Evolutionary conservation across 2,329 filamentous ascomycete species (phyloP).

Genomic region (Ophiostoma montium): DNA sequence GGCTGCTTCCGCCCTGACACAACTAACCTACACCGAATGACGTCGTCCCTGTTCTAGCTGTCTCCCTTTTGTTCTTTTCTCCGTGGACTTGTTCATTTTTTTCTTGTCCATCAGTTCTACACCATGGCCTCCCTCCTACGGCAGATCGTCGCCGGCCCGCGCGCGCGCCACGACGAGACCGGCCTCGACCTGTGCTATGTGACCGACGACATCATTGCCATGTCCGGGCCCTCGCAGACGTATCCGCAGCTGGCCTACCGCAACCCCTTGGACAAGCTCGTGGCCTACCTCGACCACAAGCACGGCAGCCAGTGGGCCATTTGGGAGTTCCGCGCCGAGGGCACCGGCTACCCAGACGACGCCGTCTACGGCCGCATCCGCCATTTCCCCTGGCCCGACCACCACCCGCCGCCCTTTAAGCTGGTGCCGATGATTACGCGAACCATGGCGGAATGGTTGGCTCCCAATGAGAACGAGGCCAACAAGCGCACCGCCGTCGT

Average conservation of each 20-base stretch:
- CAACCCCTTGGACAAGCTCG: constrained; percentile 77
- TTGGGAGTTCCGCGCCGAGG: constrained; percentile 96
- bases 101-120: background rate
- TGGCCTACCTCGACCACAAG: constrained; percentile 74
- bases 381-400: constrained; percentile 94
- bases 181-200: constrained; percentile 93
- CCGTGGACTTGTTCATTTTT: background rate
- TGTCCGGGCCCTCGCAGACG: constrained; percentile 75
- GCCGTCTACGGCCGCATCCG: constrained; percentile 74
- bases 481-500: constrained; percentile 62
- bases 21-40: background rate
- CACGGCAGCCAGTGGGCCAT: constrained; percentile 82
- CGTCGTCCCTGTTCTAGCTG: background rate
- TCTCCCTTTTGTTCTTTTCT: background rate
- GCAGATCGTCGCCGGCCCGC: constrained; percentile 80
- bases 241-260: constrained; percentile 89
- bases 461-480: constrained; percentile 22
- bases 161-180: constrained; percentile 71
- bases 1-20: background rate
- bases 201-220: constrained; percentile 59
- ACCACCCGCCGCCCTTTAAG: constrained; percentile 87
- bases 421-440: constrained; percentile 81
- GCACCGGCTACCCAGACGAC: constrained; percentile 84
- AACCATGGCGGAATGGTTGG: constrained; percentile 82
- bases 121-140: constrained; percentile 64